phyloP scores from a whole-genome alignment of 2,329 filamentous ascomycete species.

The Colletotrichum sp. region DNA sequence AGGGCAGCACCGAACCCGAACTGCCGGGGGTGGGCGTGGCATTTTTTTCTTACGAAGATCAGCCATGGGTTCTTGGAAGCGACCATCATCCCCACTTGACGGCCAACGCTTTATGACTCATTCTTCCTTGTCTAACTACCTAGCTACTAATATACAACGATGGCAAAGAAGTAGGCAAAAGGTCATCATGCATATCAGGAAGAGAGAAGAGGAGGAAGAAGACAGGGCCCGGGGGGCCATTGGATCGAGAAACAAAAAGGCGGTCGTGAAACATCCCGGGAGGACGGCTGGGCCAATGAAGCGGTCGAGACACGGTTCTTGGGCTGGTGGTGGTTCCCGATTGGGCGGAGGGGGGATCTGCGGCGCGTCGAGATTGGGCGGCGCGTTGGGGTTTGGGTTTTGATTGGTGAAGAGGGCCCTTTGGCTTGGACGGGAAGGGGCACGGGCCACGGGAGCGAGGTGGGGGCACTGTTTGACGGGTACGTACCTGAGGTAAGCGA shows the following conservation, averaged over 20 bases:
- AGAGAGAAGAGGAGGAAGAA: neutral
- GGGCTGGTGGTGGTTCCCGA: neutral
- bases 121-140: neutral
- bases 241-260: conserved; percentile 16
- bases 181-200: neutral
- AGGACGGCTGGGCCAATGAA: conserved; percentile 19
- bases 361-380: conserved; percentile 22
- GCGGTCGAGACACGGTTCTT: conserved; percentile 4
- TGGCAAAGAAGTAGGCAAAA: neutral
- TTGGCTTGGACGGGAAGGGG: neutral
- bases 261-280: conserved; percentile 19
- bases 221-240: neutral
- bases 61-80: neutral
- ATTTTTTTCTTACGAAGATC: neutral
- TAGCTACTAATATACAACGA: neutral
- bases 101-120: conserved; percentile 8
- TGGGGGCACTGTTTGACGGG: neutral
- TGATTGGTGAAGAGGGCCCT: neutral
- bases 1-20: neutral
- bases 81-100: neutral
- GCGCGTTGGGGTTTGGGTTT: neutral
- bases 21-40: neutral
- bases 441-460: neutral
- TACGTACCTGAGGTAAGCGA: neutral
- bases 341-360: conserved; percentile 1